These are phyloP conservation scores for Zancudomyces culisetae DNA, from an alignment of 371 early-diverging fungal genomes.

Conservation along the genomic window DNA sequence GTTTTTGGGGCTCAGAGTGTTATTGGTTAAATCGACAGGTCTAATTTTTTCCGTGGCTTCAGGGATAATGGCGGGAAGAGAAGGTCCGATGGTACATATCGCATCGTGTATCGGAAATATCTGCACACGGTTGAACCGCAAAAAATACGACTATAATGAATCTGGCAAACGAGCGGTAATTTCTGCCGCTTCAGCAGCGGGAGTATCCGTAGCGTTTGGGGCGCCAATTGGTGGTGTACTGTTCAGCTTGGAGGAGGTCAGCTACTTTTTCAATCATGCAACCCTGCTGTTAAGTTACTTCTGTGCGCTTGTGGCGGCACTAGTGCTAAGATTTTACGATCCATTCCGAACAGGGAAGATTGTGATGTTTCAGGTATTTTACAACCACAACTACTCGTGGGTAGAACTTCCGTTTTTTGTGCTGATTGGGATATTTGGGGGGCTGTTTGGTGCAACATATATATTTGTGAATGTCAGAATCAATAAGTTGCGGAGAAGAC, in stretches of 20 bases:
- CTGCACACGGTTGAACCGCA: slow-evolving; percentile 59
- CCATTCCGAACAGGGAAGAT: slow-evolving; percentile 87
- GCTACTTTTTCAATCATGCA: slow-evolving; percentile 81
- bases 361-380: slow-evolving; percentile 87
- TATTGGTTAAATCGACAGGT: slow-evolving; percentile 47
- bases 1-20: slow-evolving; percentile 49
- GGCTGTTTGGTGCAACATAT: slow-evolving; percentile 73
- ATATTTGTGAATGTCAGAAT: slow-evolving; percentile 56
- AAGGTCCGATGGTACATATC: slow-evolving; percentile 91
- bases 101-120: slow-evolving; percentile 82
- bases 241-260: slow-evolving; percentile 90
- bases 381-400: slow-evolving; percentile 70
- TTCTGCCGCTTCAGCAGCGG: slow-evolving; percentile 84
- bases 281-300: slow-evolving; percentile 90
- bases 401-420: slow-evolving; percentile 71
- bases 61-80: slow-evolving; percentile 79
- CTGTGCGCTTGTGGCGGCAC: slow-evolving; percentile 79
- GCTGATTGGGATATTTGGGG: slow-evolving; percentile 79
- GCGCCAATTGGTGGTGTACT: slow-evolving; percentile 93
- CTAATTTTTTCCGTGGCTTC: slow-evolving; percentile 64
- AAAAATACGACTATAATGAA: slow-evolving; percentile 46
- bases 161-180: slow-evolving; percentile 79
- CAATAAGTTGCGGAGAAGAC: slow-evolving; percentile 35
- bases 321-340: slow-evolving; percentile 73
- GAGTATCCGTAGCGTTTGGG: slow-evolving; percentile 88